Evolutionary conservation across 257 asterid species (phyloP), one percentile per base, ranked within the genome.

Genomic region (Plantago major): DNA sequence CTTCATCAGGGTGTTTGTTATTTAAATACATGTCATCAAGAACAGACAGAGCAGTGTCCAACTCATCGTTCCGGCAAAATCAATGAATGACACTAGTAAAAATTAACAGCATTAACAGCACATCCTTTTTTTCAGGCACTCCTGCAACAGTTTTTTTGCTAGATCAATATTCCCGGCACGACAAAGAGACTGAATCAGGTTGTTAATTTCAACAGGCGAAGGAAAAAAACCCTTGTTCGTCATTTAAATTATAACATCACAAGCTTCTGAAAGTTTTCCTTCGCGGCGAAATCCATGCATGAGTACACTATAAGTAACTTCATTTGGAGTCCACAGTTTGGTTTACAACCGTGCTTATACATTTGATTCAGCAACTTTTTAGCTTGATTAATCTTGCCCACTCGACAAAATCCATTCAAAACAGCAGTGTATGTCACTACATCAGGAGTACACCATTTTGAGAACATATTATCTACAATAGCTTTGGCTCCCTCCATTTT

Each of bases 241-340:
- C 97, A 92, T 92, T 82, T 92, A 97, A 73, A 76, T 65, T 54
- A 70, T 76, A 14, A 83, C 10, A 57, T 82, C 81, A 69, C 95
- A 78, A 26, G 99, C 96, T 77, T 84, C 97, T 3, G 82, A 76
- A 42, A 84, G 66, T 79, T 83, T 86, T n/a, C 89, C 83, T 77
- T 92, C 99, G 53, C 95, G 77, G 46, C 96, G 97, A 83, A 83
- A 84, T 30, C 97, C 99, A 63, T 86, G 95, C 81, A 92, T 77
- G 58, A 92, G 65, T 46, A 78, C 97, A 60, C 99, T 74, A 69
- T 86, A 89, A 6, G 98, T 89, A 67, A 92, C 79, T 11, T 86
- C 71, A 80, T 92, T 89, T 0, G 98, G 98, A 5, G 67, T 70
- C 99, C 99, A 92, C 95, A 81, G 66, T 92, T 86, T 15, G 99